phyloP scores from a whole-genome alignment of 75 land plant genomes.

The Larix kaempferi region DNA sequence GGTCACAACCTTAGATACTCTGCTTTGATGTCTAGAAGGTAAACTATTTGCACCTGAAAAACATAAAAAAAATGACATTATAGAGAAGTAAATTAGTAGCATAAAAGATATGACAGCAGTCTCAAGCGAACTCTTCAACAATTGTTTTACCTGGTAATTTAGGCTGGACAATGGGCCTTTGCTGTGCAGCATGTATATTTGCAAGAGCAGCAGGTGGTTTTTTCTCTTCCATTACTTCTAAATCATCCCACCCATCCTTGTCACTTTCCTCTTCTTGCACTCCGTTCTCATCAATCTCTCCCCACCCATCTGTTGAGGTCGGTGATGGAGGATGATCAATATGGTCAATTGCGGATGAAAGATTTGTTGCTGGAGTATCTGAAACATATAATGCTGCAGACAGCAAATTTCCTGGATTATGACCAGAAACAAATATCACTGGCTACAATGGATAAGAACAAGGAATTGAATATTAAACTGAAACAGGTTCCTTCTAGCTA shows the following conservation, averaged over 20 bases:
- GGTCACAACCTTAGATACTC: not conserved
- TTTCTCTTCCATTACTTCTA: conserved; percentile 62
- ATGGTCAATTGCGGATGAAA: conserved; percentile 23
- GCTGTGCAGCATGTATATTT: conserved; percentile 92
- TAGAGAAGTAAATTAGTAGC: not conserved
- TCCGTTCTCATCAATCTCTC: conserved; percentile 68
- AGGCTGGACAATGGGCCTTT: conserved; percentile 64
- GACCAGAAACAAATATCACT: conserved; percentile 5
- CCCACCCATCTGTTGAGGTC: conserved; percentile 95
- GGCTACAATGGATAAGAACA: not conserved
- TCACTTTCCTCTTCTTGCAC: conserved; percentile 62
- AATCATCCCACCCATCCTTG: conserved; percentile 97
- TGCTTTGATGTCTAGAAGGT: not conserved
- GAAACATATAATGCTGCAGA: conserved; percentile 7
- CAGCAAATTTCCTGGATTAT: not conserved
- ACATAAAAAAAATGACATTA: not conserved
- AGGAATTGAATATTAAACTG: not conserved
- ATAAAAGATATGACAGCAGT: not conserved
- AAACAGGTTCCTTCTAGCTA: not conserved
- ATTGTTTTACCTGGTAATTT: conserved; percentile 34
- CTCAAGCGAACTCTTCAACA: not conserved
- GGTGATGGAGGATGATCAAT: conserved; percentile 72
- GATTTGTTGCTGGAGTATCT: conserved; percentile 10
- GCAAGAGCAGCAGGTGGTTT: conserved; percentile 69
- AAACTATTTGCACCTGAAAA: not conserved